Evolutionary conservation across 2,329 filamentous ascomycete species (phyloP), one percentile per base, ranked within the genome.

Genomic region (Dendryphion nanum): DNA sequence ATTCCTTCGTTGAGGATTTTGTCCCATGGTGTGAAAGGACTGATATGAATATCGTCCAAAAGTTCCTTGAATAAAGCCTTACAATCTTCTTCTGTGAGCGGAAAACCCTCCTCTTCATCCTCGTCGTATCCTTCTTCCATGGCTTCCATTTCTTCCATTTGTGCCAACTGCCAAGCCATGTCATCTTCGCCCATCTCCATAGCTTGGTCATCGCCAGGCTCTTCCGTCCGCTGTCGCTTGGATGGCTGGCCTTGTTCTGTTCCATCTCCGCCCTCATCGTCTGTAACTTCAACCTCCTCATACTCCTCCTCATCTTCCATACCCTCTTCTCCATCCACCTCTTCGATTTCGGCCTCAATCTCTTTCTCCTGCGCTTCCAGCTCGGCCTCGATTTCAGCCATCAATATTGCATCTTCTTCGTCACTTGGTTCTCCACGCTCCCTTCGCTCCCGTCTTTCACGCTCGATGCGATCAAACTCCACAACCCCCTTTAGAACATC

Each of bases 151-250:
- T 82, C 87, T 37, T 86, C 89, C 87, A 96, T 95, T 18, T 86
- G 83, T 37, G 87, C 86, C 10, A 98, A 74, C 59, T 98, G 93
- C 59, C 84, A 90, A 23, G 88, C 90, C 53, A 98, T 94, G 57
- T 98, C 93, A 37, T 90, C 91, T 63, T 97, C 93, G 39, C 86
- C 87, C 55, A 95, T 95, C 55, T 96, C 91, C 6, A 93, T 69
- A 0, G 74, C 69, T 31, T 70, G 66, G 10, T 76, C 68, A 53
- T 33, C 72, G 16, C 10, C 15, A 24, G 23, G 71, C 55, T 43
- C 69, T 54, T 55, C 70, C 57, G 50, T 81, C 57, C 63, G 75
- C 58, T 61, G 70, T 39, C 64, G 74, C 66, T 72, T 79, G 40
- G 60, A 68, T 49, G 66, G 61, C 42, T 78, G 74, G 10, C 67